Evolutionary conservation across 75 land plant genomes (phyloP), one percentile per base, ranked within the genome.

Genomic region (Picea sitchensis): DNA sequence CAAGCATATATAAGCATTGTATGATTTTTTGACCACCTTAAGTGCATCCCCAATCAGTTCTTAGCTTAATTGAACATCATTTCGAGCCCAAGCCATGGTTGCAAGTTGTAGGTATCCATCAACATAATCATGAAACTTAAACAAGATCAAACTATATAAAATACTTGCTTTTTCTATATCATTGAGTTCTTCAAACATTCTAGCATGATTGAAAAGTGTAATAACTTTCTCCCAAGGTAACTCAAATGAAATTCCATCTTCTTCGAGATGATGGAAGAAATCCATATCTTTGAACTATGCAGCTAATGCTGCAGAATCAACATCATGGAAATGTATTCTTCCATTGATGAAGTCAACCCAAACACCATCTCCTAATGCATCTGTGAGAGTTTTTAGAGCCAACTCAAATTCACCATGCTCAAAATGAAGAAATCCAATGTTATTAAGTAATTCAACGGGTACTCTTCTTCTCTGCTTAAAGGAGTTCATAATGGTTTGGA

Each of bases 31-130:
- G 26, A 26, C 26, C 26, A 26, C 26, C 26, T 26, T 26, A 26
- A 26, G 26, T 26, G 26, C 26, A 26, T 26, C 26, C 26, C 26
- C 26, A 26, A 26, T 26, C 26, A 26, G 26, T 26, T 26, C 26
- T 26, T 0, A 26, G 26, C 26, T 26, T 26, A 26, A 26, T 26
- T 26, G 26, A 26, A 26, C 26, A 26, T 26, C 26, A 26, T 26
- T 26, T 26, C 26, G 26, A 26, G 26, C 26, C 92, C 78, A 88
- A 21, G 95, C 93, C 79, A 96, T 91, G 9, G 99, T 91, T 81
- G 91, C 99, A 77, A 96, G 92, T 77, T 97, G 89, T 76, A 96
- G 78, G 87, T 89, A 90, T 73, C 93, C 93, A 90, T 94, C 99
- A 26, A 85, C 80, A 84, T 96, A 96, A 54, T 90, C 86, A 58